These are phyloP conservation scores for Claviceps pazoutovae DNA, from an alignment of 2,329 filamentous ascomycete genomes.

Conservation along the genomic window DNA sequence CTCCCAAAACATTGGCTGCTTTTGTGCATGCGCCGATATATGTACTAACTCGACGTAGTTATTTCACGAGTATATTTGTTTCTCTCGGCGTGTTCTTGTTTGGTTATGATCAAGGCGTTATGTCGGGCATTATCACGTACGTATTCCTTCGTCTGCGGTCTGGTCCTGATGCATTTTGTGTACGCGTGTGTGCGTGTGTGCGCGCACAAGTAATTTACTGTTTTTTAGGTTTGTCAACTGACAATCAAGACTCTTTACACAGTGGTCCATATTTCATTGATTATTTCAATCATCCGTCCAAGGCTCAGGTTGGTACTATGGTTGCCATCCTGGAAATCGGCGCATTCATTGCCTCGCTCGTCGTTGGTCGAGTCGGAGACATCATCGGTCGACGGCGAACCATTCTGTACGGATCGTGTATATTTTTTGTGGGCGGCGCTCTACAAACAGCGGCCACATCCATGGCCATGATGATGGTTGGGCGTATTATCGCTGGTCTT, in stretches of 20 bases:
- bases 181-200: background rate
- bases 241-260: background rate
- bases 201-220: background rate
- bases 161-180: background rate
- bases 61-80: conserved; percentile 88
- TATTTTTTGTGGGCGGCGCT: conserved; percentile 75
- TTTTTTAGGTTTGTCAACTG: background rate
- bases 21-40: background rate
- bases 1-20: background rate
- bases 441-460: conserved; percentile 69
- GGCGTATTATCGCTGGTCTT: conserved; percentile 71
- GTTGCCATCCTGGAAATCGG: conserved; percentile 93
- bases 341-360: conserved; percentile 76
- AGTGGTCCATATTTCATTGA: conserved; percentile 80
- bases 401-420: conserved; percentile 82
- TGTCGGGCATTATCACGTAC: conserved; percentile 61
- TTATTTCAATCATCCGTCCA: conserved; percentile 81
- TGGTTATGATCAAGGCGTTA: conserved; percentile 81
- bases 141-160: conserved; percentile 12
- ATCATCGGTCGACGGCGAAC: conserved; percentile 79
- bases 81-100: conserved; percentile 80
- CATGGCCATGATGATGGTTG: conserved; percentile 81
- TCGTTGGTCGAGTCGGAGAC: conserved; percentile 80
- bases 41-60: conserved; percentile 35
- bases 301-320: conserved; percentile 86